Conservation (phyloP, 163 green algal genomes). For the Scenedesmus sp. region DNA sequence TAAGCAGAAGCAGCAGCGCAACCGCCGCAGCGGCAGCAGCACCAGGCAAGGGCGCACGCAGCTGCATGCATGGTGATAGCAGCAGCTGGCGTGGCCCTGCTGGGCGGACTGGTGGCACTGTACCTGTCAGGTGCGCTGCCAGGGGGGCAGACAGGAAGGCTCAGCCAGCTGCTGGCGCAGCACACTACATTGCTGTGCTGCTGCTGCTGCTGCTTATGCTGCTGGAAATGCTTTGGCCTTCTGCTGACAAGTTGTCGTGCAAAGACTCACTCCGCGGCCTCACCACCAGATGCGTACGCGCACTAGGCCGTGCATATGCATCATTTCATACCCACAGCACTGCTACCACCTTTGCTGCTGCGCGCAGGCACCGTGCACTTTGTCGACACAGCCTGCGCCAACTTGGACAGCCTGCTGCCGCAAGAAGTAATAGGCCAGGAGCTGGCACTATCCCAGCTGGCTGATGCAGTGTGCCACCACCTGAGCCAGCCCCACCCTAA, state of each 20-base stretch:
- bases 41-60: background rate
- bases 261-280: no score
- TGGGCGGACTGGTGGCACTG: background rate
- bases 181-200: background rate
- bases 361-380: conserved; percentile 71
- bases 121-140: background rate
- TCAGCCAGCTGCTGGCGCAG: background rate
- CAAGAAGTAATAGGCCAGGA: conserved; percentile 83
- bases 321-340: background rate
- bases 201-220: no score
- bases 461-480: conserved; percentile 88
- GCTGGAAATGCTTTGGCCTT: no score
- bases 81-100: background rate
- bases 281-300: no score
- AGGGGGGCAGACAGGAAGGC: background rate
- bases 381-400: conserved; percentile 71
- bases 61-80: background rate
- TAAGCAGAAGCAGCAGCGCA: background rate
- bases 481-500: conserved; percentile 50
- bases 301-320: no score
- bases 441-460: conserved; percentile 73
- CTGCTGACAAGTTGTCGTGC: background rate
- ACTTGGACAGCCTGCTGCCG: conserved; percentile 72
- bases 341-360: background rate
- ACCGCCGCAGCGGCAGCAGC: background rate